Conservation (phyloP, 805 yeast species). For the Candida nanaspora region DNA sequence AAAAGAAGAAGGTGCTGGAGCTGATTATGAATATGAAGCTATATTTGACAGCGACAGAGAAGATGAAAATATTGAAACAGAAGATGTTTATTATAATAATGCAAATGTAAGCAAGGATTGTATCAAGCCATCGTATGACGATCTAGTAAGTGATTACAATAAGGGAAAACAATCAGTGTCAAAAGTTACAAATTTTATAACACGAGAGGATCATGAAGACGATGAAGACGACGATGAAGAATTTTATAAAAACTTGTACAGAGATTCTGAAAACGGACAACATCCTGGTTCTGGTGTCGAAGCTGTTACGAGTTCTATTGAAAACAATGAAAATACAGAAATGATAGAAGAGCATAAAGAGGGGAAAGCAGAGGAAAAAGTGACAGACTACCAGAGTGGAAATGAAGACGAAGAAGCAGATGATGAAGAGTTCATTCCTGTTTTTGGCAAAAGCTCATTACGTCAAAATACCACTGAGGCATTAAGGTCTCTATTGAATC, state of each 20-base stretch:
- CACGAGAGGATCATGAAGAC: conserved; percentile 7
- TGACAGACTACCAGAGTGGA: too few relatives aligned
- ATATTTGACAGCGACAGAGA: conserved; percentile 17
- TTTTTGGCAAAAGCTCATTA: conserved; percentile 42
- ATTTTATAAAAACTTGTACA: conserved; percentile 12
- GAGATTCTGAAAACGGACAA: conserved; percentile 20
- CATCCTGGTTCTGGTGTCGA: not conserved
- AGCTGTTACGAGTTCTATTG: too few relatives aligned
- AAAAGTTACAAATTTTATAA: too few relatives aligned
- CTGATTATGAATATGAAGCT: conserved; percentile 41
- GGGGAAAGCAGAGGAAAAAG: conserved; percentile 7
- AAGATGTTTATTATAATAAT: conserved; percentile 16
- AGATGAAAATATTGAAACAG: conserved; percentile 21
- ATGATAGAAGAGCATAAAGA: conserved; percentile 29
- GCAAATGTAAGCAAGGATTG: conserved; percentile 18
- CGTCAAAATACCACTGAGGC: conserved; percentile 58
- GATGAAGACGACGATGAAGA: conserved; percentile 20
- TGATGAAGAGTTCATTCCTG: conserved; percentile 47
- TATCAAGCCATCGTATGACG: conserved; percentile 10
- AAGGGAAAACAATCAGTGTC: conserved; percentile 3
- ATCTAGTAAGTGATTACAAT: conserved; percentile 20
- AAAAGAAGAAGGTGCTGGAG: conserved; percentile 29
- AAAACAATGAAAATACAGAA: conserved; percentile 4
- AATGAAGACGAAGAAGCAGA: conserved; percentile 5
- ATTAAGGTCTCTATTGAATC: conserved; percentile 53